Evolutionary conservation across 257 asterid genomes (phyloP).

Genomic region (Rauvolfia tetraphylla): DNA sequence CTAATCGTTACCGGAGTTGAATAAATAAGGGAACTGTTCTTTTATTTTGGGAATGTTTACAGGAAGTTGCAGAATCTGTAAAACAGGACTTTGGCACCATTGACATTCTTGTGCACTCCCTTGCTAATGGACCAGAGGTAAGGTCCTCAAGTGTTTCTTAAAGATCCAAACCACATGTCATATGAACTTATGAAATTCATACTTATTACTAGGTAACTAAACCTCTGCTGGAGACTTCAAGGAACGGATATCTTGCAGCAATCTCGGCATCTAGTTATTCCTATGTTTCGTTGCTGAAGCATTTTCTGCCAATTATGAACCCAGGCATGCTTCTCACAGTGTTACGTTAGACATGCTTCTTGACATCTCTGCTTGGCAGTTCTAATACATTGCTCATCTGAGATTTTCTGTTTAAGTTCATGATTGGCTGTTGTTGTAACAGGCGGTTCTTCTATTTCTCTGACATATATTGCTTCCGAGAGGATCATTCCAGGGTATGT

Average conservation of each 20-base stretch:
- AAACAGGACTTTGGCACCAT: constrained; percentile 81
- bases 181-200: constrained; percentile 17
- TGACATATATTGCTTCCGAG: constrained; percentile 82
- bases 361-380: neutral
- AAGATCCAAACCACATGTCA: neutral
- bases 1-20: neutral
- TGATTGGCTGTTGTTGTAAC: constrained; percentile 18
- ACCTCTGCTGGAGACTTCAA: constrained; percentile 78
- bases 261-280: constrained; percentile 94
- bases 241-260: constrained; percentile 91
- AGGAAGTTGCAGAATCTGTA: constrained; percentile 87
- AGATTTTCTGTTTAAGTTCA: neutral
- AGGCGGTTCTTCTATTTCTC: constrained; percentile 86
- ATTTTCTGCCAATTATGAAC: constrained; percentile 78
- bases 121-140: constrained; percentile 95
- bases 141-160: constrained; percentile 9
- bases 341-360: neutral
- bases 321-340: constrained; percentile 48
- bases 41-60: constrained; percentile 24
- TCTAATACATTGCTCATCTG: neutral
- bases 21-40: neutral
- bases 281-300: constrained; percentile 63
- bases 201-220: constrained; percentile 56
- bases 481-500: constrained; percentile 85
- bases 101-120: constrained; percentile 86